These are phyloP conservation scores for Pseudonitzschia pungens DNA, from an alignment of 108 stramenopile species.

Conservation along the genomic window DNA sequence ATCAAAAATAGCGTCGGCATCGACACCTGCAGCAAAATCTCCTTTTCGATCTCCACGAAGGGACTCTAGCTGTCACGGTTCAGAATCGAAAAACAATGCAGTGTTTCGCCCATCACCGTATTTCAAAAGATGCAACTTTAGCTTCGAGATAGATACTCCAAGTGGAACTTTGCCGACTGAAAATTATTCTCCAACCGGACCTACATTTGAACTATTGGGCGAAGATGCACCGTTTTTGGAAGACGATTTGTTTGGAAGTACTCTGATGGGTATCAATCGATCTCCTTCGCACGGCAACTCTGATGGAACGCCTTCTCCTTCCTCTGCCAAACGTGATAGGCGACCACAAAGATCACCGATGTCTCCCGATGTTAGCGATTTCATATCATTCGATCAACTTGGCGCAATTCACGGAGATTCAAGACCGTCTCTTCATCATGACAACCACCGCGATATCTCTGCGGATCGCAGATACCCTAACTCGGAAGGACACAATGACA, in stretches of 20 bases:
- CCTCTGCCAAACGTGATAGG: not conserved
- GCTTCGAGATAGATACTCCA: slow-evolving; percentile 51
- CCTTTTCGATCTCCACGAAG: slow-evolving; percentile 36
- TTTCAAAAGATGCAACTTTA: slow-evolving; percentile 18
- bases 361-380: slow-evolving; percentile 13
- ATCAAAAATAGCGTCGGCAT: not conserved
- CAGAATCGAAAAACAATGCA: slow-evolving; percentile 10
- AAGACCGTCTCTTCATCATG: not conserved
- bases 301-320: slow-evolving; percentile 9
- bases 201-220: slow-evolving; percentile 11
- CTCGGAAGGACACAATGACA: not conserved
- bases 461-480: not conserved
- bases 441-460: not conserved
- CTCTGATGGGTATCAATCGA: not conserved
- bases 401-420: not conserved
- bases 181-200: too few species aligned
- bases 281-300: slow-evolving; percentile 1
- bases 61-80: not conserved
- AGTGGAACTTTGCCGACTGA: slow-evolving; percentile 16
- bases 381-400: not conserved
- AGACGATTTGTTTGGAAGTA: not conserved
- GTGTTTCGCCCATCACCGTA: slow-evolving; percentile 18
- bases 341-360: slow-evolving; percentile 26
- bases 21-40: slow-evolving; percentile 27
- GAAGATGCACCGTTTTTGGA: slow-evolving; percentile 4